phyloP scores from a whole-genome alignment of 2,329 filamentous ascomycete species.

The Colletotrichum chrysophilum region DNA sequence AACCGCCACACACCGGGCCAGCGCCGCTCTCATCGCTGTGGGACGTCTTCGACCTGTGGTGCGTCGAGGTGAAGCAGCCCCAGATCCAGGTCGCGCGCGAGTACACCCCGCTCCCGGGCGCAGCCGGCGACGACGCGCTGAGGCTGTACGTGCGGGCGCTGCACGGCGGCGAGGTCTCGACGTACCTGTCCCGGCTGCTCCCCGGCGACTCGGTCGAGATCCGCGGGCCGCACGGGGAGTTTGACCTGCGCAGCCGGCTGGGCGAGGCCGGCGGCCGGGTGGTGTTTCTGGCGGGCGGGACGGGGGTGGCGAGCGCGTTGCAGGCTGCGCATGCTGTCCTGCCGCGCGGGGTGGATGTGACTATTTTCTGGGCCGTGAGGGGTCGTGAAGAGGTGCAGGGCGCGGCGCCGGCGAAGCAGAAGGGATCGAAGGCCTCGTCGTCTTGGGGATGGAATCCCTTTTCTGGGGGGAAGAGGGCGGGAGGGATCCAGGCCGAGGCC shows the following conservation, averaged over 20 bases:
- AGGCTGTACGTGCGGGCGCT: conserved; percentile 82
- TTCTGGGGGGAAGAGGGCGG: neutral
- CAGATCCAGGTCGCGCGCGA: conserved; percentile 89
- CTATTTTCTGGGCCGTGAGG: conserved; percentile 82
- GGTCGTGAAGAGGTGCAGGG: conserved; percentile 43
- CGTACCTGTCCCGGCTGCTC: conserved; percentile 73
- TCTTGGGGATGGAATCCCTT: conserved; percentile 25
- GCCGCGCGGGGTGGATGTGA: conserved; percentile 62
- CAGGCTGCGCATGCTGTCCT: conserved; percentile 75
- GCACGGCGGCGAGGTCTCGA: conserved; percentile 82
- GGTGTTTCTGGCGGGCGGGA: conserved; percentile 89
- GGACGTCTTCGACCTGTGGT: conserved; percentile 71
- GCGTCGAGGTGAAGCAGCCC: conserved; percentile 92
- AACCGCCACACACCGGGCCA: conserved; percentile 38
- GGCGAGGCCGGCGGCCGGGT: conserved; percentile 51
- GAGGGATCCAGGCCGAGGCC: conserved; percentile 25
- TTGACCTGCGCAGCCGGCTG: conserved; percentile 47
- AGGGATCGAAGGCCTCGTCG: conserved; percentile 2
- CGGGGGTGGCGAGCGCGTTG: conserved; percentile 88
- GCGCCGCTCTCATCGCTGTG: conserved; percentile 36
- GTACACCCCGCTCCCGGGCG: conserved; percentile 82
- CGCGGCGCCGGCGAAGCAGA: neutral
- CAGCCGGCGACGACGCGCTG: conserved; percentile 50
- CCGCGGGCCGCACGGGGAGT: conserved; percentile 79
- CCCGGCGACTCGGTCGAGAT: conserved; percentile 71